Base-by-base conservation (phyloP, 1,284 basidiomycete genomes). In the Cutaneotrichosporon sp. region DNA sequence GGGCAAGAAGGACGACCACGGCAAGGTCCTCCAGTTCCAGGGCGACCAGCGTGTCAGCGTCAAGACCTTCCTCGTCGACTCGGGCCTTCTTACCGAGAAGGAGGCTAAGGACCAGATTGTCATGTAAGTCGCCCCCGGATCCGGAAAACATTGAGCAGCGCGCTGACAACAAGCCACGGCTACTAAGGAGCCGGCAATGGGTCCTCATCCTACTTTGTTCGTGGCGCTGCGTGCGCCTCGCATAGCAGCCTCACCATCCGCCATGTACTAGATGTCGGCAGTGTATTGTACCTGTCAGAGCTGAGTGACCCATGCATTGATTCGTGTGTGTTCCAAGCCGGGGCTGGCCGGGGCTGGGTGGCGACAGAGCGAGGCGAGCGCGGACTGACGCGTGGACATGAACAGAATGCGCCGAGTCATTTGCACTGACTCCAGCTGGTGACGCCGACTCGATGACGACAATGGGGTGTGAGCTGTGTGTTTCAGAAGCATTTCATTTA, bases 11-110 rank as follows among this genome's bases (percentile, higher is more conserved):
- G 91, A 92, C 81, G 93, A 97, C 82, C 88, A 94, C 82, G 97
- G 97, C 63, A 87, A 95, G 82, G 92, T 99, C 78, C 95, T 99
- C 79, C 97, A 99, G 83, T 88, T 99, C 71, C 97, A 99, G 81
- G 97, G 97, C 70, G 97, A 99, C 82, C 97, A 99, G 82, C 88
- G 97, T 67, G 79, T 85, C 78, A 92, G 95, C 86, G 95, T 97
- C 74, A 87, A 87, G 71, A 85, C 84, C 64, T 95, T 97, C 85
- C 87, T 97, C 67, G 84, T 85, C 68, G 87, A 90, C 56, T 66
- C 69, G 25, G 80, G 79, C 42, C 69, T 81, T 42, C 72, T 80
- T 58, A 62, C 69, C 52, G 72, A 74, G 71, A 78, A 80, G 71
- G 80, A 81, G 66, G 79, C 77, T 51, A 81, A 80, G 80, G 81